phyloP scores from a whole-genome alignment of 768 basidiomycete species.

The Boletus tylopilopsis region DNA sequence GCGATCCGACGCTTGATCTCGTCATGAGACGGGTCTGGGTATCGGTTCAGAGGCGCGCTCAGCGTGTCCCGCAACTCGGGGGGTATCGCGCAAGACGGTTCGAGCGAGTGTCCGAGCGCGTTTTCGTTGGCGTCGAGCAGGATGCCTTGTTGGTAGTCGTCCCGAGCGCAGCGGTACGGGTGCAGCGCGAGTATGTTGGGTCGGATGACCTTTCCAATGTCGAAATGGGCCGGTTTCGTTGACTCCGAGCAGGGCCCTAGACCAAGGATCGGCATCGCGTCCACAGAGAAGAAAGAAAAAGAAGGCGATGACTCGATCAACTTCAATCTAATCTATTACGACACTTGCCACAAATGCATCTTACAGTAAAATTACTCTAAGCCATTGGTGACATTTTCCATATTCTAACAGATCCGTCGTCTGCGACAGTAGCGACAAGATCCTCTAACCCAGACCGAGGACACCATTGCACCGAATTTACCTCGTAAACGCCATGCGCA shows the following conservation, averaged over 20 bases:
- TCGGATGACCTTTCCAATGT: slow-evolving; percentile 80
- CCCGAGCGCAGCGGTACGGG: slow-evolving; percentile 94
- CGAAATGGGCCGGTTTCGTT: slow-evolving; percentile 72
- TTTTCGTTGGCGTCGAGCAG: slow-evolving; percentile 99
- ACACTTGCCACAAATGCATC: too few species aligned
- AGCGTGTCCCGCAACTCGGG: slow-evolving; percentile 36
- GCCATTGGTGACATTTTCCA: slow-evolving; percentile 50
- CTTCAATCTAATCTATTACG: too few species aligned
- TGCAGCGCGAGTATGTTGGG: slow-evolving; percentile 89
- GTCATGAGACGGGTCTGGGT: slow-evolving; percentile 89
- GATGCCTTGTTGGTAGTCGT: slow-evolving; percentile 90
- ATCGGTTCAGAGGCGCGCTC: slow-evolving; percentile 72
- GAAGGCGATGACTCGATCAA: not conserved
- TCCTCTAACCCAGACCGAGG: slow-evolving; percentile 58
- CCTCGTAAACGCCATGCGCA: slow-evolving; percentile 81
- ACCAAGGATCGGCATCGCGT: slow-evolving; percentile 65
- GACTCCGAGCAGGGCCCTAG: slow-evolving; percentile 42
- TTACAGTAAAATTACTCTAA: too few species aligned
- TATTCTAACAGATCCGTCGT: slow-evolving; percentile 79
- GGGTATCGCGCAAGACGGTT: slow-evolving; percentile 29
- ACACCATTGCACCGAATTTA: slow-evolving; percentile 87
- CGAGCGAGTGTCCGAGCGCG: slow-evolving; percentile 82
- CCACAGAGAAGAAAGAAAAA: not conserved
- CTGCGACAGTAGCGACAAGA: slow-evolving; percentile 77
- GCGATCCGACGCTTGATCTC: slow-evolving; percentile 76